Conservation (phyloP, 208 protist genomes). For the Leishmania amazonensis region DNA sequence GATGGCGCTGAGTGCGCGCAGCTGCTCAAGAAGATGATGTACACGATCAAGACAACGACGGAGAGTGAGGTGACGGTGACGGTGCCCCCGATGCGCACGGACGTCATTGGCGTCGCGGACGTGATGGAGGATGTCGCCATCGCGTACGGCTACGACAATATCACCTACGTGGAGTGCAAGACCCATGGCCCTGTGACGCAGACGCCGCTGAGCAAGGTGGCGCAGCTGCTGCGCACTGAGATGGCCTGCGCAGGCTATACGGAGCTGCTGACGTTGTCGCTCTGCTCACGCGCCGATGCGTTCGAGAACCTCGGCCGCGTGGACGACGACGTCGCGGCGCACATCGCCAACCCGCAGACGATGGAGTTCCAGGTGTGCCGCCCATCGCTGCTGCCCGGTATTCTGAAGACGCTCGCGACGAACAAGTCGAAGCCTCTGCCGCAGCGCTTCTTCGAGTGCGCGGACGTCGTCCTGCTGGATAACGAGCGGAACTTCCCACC, state of each 20-base stretch:
- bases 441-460: constrained; percentile 96
- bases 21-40: constrained; percentile 94
- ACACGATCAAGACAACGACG: constrained; percentile 59
- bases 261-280: constrained; percentile 96
- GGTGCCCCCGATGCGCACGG: constrained; percentile 91
- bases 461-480: constrained; percentile 96
- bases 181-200: constrained; percentile 88
- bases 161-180: constrained; percentile 78
- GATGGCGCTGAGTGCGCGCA: constrained; percentile 61
- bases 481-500: constrained; percentile 84
- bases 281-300: constrained; percentile 93
- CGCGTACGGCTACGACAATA: constrained; percentile 98
- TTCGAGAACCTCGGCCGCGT: constrained; percentile 78
- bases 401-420: constrained; percentile 95
- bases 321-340: constrained; percentile 84
- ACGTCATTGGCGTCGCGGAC: constrained; percentile 97
- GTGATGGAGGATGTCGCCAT: constrained; percentile 99
- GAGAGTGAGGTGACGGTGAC: constrained; percentile 73
- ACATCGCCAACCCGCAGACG: constrained; percentile 94
- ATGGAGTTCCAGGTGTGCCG: constrained; percentile 95
- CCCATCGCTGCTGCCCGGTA: constrained; percentile 93
- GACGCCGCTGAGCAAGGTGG: constrained; percentile 93
- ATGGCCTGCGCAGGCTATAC: constrained; percentile 95
- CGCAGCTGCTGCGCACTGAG: constrained; percentile 92
- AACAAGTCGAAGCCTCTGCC: constrained; percentile 95